Percentiles rank a stretch among this genome's conserved stretches.
These are phyloP conservation scores for Plenodomus biglobosus DNA, from an alignment of 2,329 filamentous ascomycete species.

Conservation along the genomic window DNA sequence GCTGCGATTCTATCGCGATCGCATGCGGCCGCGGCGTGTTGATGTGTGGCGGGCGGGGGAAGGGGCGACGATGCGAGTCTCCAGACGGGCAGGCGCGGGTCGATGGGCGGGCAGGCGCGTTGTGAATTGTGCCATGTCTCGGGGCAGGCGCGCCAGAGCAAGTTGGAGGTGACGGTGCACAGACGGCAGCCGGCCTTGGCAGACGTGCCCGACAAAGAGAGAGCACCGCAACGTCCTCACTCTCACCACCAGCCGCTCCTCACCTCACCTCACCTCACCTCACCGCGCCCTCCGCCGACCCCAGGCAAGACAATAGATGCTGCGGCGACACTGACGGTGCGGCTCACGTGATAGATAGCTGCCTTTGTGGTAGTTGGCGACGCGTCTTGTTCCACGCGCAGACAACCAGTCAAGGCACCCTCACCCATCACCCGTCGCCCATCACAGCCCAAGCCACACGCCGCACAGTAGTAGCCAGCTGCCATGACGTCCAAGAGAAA, in stretches of 20 bases:
- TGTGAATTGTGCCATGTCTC: conserved; percentile 15
- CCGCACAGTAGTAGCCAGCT: not conserved
- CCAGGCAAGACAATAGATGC: too few species aligned
- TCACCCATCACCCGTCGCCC: too few species aligned
- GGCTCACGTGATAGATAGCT: not conserved
- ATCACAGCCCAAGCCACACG: not conserved
- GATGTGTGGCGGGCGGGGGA: not conserved
- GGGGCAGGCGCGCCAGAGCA: conserved; percentile 13
- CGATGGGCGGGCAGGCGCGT: conserved; percentile 17
- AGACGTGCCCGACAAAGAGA: conserved; percentile 31
- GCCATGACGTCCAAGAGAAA: conserved; percentile 93
- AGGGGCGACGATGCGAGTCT: conserved; percentile 9
- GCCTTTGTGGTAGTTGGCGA: not conserved
- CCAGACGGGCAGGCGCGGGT: conserved; percentile 9
- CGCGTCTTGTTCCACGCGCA: conserved; percentile 5
- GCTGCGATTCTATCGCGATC: conserved; percentile 20
- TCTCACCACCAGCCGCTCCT: not conserved
- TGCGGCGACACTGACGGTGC: not conserved
- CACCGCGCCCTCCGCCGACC: too few species aligned
- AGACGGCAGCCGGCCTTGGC: conserved; percentile 25
- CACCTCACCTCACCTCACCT: not conserved
- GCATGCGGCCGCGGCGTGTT: conserved; percentile 23
- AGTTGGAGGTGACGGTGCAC: conserved; percentile 23
- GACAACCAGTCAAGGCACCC: too few species aligned
- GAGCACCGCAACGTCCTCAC: conserved; percentile 10